phyloP scores from a whole-genome alignment of 345 rosid species.

The Euphorbia tirucalli region DNA sequence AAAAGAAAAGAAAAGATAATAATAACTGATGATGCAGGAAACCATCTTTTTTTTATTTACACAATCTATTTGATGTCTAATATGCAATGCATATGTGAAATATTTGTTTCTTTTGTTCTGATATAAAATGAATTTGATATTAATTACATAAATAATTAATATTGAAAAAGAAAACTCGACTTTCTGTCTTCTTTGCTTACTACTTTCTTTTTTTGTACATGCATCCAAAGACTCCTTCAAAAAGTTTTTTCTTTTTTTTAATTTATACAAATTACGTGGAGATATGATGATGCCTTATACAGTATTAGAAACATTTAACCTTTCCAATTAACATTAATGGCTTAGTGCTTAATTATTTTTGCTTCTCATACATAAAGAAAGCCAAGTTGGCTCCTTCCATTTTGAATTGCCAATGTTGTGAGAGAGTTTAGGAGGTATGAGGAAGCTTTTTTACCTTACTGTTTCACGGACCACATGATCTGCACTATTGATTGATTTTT shows the following conservation, averaged over 20 bases:
- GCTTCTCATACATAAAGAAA: no score
- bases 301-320: neutral
- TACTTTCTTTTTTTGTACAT: neutral
- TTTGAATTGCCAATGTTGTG: no score
- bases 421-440: no score
- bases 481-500: no score
- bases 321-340: neutral
- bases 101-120: slow-evolving; percentile 19
- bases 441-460: no score
- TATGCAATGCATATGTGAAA: neutral
- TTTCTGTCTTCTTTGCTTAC: slow-evolving; percentile 13
- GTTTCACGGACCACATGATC: no score
- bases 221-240: slow-evolving; percentile 12
- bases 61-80: neutral
- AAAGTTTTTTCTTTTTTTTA: neutral
- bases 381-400: no score
- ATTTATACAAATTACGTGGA: neutral
- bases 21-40: slow-evolving; percentile 13
- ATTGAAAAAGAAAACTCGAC: neutral
- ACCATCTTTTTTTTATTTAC: slow-evolving; percentile 2
- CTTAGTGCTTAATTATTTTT: no score
- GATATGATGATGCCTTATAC: slow-evolving; percentile 10
- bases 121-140: slow-evolving; percentile 3
- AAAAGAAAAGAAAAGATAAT: slow-evolving; percentile 2
- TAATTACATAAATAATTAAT: neutral